Percentiles rank a stretch among this genome's conserved stretches.
Evolutionary conservation across 768 basidiomycete species (phyloP).

Genomic region (Filobasidium floriforme): DNA sequence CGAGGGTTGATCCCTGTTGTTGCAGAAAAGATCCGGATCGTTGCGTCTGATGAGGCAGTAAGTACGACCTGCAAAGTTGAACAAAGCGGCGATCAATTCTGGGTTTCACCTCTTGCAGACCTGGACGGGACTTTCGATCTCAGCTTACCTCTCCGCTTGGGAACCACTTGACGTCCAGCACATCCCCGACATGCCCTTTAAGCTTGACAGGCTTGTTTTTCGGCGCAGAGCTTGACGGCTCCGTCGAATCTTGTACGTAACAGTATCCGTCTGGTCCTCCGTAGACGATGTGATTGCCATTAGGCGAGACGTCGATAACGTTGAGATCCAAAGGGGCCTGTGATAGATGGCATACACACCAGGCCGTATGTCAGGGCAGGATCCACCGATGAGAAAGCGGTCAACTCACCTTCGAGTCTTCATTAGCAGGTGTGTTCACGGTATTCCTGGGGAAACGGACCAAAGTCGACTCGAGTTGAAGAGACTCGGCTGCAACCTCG

Average conservation of each 20-base stretch:
- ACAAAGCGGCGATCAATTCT: not conserved
- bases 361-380: not conserved
- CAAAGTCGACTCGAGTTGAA: constrained; percentile 51
- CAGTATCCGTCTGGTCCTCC: constrained; percentile 43
- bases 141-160: constrained; percentile 39
- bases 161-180: constrained; percentile 41
- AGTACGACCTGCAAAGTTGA: constrained; percentile 55
- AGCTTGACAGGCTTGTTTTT: constrained; percentile 21
- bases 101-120: not conserved
- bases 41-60: constrained; percentile 62
- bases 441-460: constrained; percentile 54
- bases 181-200: constrained; percentile 46
- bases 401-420: constrained; percentile 7
- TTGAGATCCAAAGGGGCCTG: constrained; percentile 40
- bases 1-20: constrained; percentile 53
- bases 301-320: constrained; percentile 32
- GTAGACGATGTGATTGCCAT: constrained; percentile 29
- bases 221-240: not conserved
- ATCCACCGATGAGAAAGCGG: too few relatives aligned
- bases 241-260: constrained; percentile 27
- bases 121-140: not conserved
- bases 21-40: constrained; percentile 60
- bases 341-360: too few relatives aligned
- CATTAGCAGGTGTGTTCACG: constrained; percentile 38
- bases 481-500: constrained; percentile 35